Percentiles rank a stretch among this genome's conserved stretches.
These are phyloP conservation scores for Senna tora DNA, from an alignment of 306 rosid genomes.

Conservation along the genomic window DNA sequence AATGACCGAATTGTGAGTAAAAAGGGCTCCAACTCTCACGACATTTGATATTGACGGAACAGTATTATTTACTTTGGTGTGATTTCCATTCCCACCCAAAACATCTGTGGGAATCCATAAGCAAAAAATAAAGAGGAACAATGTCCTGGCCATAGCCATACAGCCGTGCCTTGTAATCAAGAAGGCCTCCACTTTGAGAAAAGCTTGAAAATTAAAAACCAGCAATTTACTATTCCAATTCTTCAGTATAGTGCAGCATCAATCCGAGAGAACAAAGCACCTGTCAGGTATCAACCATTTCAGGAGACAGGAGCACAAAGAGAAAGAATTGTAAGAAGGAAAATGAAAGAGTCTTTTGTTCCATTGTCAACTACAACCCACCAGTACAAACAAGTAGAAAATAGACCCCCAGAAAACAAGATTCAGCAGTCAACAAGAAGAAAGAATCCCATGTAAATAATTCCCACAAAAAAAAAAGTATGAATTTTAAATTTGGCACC, in stretches of 20 bases:
- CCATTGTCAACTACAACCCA: not conserved
- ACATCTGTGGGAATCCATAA: conserved; percentile 57
- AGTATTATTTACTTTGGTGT: conserved; percentile 42
- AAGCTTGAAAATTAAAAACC: conserved; percentile 10
- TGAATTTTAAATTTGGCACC: conserved; percentile 36
- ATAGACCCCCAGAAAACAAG: conserved; percentile 36
- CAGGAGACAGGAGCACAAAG: conserved; percentile 39
- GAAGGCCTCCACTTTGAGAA: conserved; percentile 48
- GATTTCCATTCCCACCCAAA: conserved; percentile 47
- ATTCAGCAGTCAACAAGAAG: conserved; percentile 38
- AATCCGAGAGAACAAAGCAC: conserved; percentile 39
- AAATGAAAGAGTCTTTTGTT: not conserved
- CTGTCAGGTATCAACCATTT: conserved; percentile 43
- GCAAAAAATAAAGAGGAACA: conserved; percentile 48
- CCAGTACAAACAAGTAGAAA: conserved; percentile 22
- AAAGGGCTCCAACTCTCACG: conserved; percentile 74
- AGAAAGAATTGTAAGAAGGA: conserved; percentile 22
- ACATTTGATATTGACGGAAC: conserved; percentile 46
- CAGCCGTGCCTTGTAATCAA: conserved; percentile 32
- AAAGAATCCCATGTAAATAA: not conserved
- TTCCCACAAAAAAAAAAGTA: not conserved
- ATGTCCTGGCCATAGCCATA: conserved; percentile 32
- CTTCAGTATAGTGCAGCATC: conserved; percentile 38
- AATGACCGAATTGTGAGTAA: conserved; percentile 67
- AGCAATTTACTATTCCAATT: conserved; percentile 28